A percentile compares a stretch with the other conserved stretches of the same genome.
Evolutionary conservation across 305 asterid genomes (phyloP).

Genomic region (Fraxinus sp.): DNA sequence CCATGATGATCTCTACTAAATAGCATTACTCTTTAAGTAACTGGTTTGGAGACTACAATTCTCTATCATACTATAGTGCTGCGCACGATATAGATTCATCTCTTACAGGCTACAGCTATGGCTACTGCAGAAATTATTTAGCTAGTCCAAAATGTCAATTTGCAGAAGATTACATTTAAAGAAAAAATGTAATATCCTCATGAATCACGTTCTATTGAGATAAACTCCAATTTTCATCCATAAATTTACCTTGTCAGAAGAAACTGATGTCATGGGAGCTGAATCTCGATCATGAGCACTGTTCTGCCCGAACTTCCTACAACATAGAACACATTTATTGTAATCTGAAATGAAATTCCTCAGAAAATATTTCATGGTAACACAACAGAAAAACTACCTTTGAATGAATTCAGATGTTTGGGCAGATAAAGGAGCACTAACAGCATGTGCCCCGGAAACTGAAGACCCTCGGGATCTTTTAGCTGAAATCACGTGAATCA

Average conservation of each 20-base stretch:
- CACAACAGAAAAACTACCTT: conserved; percentile 34
- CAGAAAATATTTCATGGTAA: not conserved
- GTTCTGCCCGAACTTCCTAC: conserved; percentile 31
- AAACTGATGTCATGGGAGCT: conserved; percentile 36
- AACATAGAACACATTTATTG: conserved; percentile 8
- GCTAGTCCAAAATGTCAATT: not conserved
- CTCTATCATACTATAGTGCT: not conserved
- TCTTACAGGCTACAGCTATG: not conserved
- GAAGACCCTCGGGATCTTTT: conserved; percentile 48
- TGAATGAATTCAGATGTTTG: conserved; percentile 30
- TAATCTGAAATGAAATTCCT: conserved; percentile 17
- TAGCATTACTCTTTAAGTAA: too few relatives aligned
- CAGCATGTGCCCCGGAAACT: not conserved
- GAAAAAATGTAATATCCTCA: not conserved
- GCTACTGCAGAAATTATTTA: not conserved
- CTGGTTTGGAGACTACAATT: not conserved
- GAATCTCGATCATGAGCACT: conserved; percentile 23
- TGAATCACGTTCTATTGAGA: not conserved
- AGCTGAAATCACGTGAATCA: conserved; percentile 40
- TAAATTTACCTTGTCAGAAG: conserved; percentile 56
- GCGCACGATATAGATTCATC: not conserved
- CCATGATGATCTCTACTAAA: not conserved
- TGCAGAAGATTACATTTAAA: not conserved
- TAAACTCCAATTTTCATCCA: not conserved
- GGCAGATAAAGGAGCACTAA: not conserved